Percentiles rank a stretch among this genome's conserved stretches.
Evolutionary conservation across 2,329 filamentous ascomycete genomes (phyloP).

Genomic region (Curvularia eragrostidis): DNA sequence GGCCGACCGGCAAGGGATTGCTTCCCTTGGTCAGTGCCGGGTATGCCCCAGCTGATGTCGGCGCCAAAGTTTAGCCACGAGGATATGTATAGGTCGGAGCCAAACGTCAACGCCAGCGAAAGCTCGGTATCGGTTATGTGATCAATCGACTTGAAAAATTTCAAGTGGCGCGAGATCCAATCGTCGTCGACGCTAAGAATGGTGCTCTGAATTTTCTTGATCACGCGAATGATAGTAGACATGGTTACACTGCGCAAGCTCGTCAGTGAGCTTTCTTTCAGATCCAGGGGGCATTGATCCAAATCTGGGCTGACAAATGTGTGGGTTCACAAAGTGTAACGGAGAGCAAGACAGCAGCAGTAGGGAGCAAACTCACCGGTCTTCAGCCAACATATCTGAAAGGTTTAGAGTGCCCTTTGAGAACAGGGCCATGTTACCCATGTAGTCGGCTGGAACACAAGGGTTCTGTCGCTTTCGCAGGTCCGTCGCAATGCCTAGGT

Average conservation of each 20-base stretch:
- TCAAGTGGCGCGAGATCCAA: constrained; percentile 40
- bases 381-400: constrained; percentile 33
- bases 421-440: constrained; percentile 45
- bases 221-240: constrained; percentile 37
- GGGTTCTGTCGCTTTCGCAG: constrained; percentile 38
- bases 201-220: constrained; percentile 35
- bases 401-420: constrained; percentile 38
- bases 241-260: constrained; percentile 38
- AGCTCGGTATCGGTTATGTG: constrained; percentile 42
- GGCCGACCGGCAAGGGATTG: constrained; percentile 37
- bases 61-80: constrained; percentile 47
- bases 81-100: constrained; percentile 46
- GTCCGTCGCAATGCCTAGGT: constrained; percentile 41
- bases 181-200: constrained; percentile 41
- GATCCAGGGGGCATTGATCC: constrained; percentile 4
- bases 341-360: neutral
- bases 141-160: constrained; percentile 40
- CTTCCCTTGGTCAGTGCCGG: constrained; percentile 37
- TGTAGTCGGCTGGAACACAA: constrained; percentile 33
- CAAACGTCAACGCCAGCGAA: constrained; percentile 38
- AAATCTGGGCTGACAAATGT: constrained; percentile 10
- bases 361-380: constrained; percentile 35
- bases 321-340: constrained; percentile 16
- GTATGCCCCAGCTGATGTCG: constrained; percentile 44
- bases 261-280: constrained; percentile 20